These are phyloP conservation scores for Theileria sp. DNA, from an alignment of 169 alveolate species.

Conservation along the genomic window DNA sequence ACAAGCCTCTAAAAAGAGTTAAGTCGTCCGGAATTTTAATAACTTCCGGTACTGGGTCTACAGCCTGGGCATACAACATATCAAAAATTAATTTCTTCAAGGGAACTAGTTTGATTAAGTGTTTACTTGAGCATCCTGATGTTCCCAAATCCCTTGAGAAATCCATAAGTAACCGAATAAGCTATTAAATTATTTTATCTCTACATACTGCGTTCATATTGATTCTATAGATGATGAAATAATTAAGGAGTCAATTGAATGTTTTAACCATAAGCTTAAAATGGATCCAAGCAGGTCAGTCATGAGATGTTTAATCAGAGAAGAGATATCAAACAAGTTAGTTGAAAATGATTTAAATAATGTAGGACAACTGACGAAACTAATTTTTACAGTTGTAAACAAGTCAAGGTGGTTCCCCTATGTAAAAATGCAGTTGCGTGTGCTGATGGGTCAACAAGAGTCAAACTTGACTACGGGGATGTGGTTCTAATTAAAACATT, in stretches of 20 bases:
- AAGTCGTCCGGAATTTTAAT: constrained; percentile 74
- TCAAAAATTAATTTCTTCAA: constrained; percentile 63
- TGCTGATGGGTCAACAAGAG: constrained; percentile 56
- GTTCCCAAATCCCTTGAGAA: constrained; percentile 66
- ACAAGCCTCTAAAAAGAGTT: constrained; percentile 57
- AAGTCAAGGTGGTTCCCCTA: constrained; percentile 56
- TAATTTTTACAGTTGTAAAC: constrained; percentile 34
- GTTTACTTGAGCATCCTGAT: constrained; percentile 38
- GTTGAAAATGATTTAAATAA: constrained; percentile 1
- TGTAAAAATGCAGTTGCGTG: constrained; percentile 48
- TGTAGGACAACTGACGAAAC: constrained; percentile 36
- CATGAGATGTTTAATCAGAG: constrained; percentile 74
- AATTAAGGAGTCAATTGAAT: constrained; percentile 58
- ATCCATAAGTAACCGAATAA: constrained; percentile 9
- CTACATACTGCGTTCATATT: constrained; percentile 22
- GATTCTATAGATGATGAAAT: constrained; percentile 38
- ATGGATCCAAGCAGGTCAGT: constrained; percentile 63
- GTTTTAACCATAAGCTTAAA: constrained; percentile 63
- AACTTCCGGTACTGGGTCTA: constrained; percentile 84
- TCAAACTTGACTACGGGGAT: constrained; percentile 62
- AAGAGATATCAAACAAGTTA: constrained; percentile 64
- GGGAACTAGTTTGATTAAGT: constrained; percentile 30
- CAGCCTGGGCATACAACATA: constrained; percentile 86
- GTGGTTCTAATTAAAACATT: constrained; percentile 58
- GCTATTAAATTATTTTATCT: neutral